Evolutionary conservation across 345 rosid species (phyloP), one percentile per base, ranked within the genome.

Genomic region (Citrus inodora): DNA sequence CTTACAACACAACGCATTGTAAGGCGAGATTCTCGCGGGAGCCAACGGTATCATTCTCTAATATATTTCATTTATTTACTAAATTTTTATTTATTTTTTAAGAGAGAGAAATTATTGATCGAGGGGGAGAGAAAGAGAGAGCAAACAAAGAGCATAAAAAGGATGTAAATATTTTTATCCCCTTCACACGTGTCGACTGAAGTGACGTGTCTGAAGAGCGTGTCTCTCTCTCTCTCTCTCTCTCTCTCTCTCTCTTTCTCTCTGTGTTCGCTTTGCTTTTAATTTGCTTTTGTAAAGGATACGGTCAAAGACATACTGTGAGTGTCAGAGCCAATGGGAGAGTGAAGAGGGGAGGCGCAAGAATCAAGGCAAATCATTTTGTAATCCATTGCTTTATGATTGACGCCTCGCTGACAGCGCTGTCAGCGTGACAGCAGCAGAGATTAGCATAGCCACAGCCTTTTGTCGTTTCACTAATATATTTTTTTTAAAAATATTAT

Each of bases 361-460:
- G 56, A 30, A 66, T 69, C 86, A 70, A 85, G 79, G 88, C 80
- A 86, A 87, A 88, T 88, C 83, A 90, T 90, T 85, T 85, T 35
- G 90, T 65, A 90, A 90, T 90, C 90, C 78, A 88, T 88, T 88
- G 88, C 87, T 87, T 86, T 86, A 87, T 88, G 89, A 90, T 90
- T 87, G 92, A 90, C 83, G 75, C 89, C 85, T 88, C 88, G 84
- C 85, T 87, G 89, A 86, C 89, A 80, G 82, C 1, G 22, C 42
- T 77, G 88, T 85, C 88, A 87, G 81, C 70, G 75, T 70, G 81
- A 79, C 86, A 80, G 80, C 60, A 30, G 66, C 27, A 48, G 37
- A 66, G 67, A 71, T n/a, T 76, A 70, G 64, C 80, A 81, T 1
- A 46, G 51, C 51, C 51, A 46, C 60, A 70, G 60, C 61, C 80